These are phyloP conservation scores for Marchantia paleacea DNA, from an alignment of 225 moss, liverwort and hornwort species.

Conservation along the genomic window DNA sequence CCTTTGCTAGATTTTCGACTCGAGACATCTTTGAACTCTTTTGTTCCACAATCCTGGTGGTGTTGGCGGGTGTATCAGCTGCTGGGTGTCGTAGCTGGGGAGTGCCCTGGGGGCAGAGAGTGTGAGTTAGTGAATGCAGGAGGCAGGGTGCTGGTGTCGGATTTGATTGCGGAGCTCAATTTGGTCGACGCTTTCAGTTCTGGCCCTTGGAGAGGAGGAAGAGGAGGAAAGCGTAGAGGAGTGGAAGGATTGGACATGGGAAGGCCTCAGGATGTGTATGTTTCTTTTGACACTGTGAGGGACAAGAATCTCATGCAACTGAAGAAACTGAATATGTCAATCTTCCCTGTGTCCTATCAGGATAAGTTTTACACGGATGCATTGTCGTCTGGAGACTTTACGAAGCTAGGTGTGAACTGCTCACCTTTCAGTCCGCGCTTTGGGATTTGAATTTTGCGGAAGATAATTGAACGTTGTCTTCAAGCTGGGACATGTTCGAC, in stretches of 20 bases:
- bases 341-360: slow-evolving; percentile 88
- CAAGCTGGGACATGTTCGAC: background rate
- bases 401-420: slow-evolving; percentile 67
- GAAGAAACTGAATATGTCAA: slow-evolving; percentile 88
- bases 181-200: background rate
- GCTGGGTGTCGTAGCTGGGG: too few relatives aligned
- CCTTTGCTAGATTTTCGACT: background rate
- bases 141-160: background rate
- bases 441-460: background rate
- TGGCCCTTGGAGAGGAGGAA: background rate
- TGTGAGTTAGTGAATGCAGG: too few relatives aligned
- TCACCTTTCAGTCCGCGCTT: background rate
- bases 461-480: background rate
- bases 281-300: slow-evolving; percentile 83
- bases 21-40: background rate
- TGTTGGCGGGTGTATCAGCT: background rate
- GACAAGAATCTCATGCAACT: slow-evolving; percentile 98
- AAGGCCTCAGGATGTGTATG: slow-evolving; percentile 59
- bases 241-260: slow-evolving; percentile 45
- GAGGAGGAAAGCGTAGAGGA: too few relatives aligned
- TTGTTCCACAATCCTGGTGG: background rate
- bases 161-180: background rate
- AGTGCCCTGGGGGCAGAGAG: background rate
- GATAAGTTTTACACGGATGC: slow-evolving; percentile 97
- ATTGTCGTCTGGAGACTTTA: slow-evolving; percentile 91